Evolutionary conservation across 129 eudicot species (phyloP).

Genomic region (Arctium lappa): DNA sequence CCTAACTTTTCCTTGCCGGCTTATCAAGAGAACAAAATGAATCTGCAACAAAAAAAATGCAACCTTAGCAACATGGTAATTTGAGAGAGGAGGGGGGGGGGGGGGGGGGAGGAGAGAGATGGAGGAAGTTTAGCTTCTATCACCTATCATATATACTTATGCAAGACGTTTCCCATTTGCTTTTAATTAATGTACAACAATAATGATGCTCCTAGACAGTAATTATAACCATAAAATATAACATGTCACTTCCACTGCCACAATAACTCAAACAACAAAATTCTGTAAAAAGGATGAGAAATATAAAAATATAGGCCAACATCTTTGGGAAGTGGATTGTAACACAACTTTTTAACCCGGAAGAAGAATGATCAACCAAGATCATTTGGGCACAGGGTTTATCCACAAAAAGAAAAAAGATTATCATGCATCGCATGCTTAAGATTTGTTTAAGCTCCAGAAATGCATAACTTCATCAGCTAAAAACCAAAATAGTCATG

Average conservation of each 20-base stretch:
- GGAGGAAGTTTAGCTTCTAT: too few relatives aligned
- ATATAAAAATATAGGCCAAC: neutral
- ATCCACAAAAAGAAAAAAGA: neutral
- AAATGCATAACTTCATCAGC: neutral
- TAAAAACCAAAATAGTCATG: neutral
- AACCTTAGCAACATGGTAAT: constrained; percentile 7
- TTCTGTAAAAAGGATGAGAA: neutral
- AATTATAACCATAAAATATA: neutral
- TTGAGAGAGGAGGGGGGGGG: neutral
- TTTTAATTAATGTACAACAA: neutral
- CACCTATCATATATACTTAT: neutral
- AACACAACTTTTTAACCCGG: neutral
- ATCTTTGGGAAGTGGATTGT: neutral
- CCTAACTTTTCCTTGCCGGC: constrained; percentile 97
- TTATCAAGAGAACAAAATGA: constrained; percentile 82
- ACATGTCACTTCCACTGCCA: neutral
- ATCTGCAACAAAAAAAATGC: constrained; percentile 37
- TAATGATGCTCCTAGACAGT: neutral
- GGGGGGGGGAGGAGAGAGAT: neutral
- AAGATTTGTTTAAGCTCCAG: neutral
- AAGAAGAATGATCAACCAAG: neutral
- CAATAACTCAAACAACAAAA: constrained; percentile 1
- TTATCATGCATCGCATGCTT: neutral
- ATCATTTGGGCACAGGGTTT: neutral
- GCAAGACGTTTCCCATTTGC: neutral